Conservation (phyloP, 2,329 filamentous ascomycete species). For the Sarocladiaceae sp. region DNA sequence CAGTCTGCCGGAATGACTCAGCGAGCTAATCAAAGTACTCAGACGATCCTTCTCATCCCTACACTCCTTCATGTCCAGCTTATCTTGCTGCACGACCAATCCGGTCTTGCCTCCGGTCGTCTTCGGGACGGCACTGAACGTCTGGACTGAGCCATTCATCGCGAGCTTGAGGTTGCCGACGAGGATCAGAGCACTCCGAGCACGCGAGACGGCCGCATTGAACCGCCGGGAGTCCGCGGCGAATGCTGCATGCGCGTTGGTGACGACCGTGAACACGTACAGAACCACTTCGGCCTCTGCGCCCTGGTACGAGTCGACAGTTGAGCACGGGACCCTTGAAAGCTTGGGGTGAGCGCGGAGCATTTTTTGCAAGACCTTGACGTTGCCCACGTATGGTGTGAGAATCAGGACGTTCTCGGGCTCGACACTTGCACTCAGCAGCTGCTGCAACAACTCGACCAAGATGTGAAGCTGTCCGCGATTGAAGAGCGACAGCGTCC, state of each 20-base stretch:
- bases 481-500: neutral
- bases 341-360: neutral
- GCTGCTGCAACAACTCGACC: neutral
- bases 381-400: neutral
- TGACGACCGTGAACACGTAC: neutral
- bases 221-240: neutral
- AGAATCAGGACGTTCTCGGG: neutral
- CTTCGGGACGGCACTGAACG: too few species aligned
- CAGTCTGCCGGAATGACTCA: too few species aligned
- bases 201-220: neutral
- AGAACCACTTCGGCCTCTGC: neutral
- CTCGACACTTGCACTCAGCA: neutral
- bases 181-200: neutral
- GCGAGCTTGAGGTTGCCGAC: neutral
- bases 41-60: too few species aligned
- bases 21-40: too few species aligned
- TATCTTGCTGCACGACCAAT: too few species aligned
- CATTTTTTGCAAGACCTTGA: neutral
- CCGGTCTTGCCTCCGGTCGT: too few species aligned
- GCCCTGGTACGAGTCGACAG: neutral
- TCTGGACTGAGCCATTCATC: too few species aligned
- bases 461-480: neutral
- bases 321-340: neutral
- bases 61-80: too few species aligned
- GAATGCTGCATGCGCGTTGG: neutral